A percentile compares a stretch with the other conserved stretches of the same genome.
phyloP scores from a whole-genome alignment of 2,329 filamentous ascomycete genomes.

The Aspergillus costaricaensis region DNA sequence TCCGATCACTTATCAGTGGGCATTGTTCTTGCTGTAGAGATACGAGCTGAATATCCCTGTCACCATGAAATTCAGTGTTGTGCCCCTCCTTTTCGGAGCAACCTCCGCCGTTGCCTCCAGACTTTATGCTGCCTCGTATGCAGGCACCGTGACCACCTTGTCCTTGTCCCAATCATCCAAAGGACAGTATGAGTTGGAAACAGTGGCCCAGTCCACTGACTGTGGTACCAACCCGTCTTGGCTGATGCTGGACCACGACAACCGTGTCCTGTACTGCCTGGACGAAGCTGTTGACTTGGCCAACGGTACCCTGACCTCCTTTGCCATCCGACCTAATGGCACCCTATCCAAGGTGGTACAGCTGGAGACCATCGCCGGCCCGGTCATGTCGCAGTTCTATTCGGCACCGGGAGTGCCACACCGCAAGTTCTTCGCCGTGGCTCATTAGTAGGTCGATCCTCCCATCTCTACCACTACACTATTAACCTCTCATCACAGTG shows the following conservation, averaged over 20 bases:
- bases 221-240: slow-evolving; percentile 24
- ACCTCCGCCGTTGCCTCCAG: slow-evolving; percentile 1
- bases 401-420: slow-evolving; percentile 1
- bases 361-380: slow-evolving; percentile 16
- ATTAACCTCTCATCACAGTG: slow-evolving; percentile 2
- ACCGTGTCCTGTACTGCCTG: slow-evolving; percentile 21
- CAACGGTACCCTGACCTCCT: slow-evolving; percentile 24
- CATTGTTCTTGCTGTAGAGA: neutral
- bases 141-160: slow-evolving; percentile 34
- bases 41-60: neutral
- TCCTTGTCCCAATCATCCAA: slow-evolving; percentile 19
- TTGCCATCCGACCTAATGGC: slow-evolving; percentile 18
- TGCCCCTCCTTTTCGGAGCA: slow-evolving; percentile 2
- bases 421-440: slow-evolving; percentile 20
- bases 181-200: slow-evolving; percentile 11
- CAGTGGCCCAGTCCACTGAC: slow-evolving; percentile 11
- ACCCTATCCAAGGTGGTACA: slow-evolving; percentile 15
- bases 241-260: slow-evolving; percentile 21
- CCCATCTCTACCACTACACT: neutral
- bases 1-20: neutral
- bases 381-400: slow-evolving; percentile 22
- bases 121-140: slow-evolving; percentile 40
- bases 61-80: neutral
- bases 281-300: slow-evolving; percentile 21
- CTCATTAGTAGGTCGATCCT: slow-evolving; percentile 20